These are phyloP conservation scores for Dactylellina parvicollis DNA, from an alignment of 2,329 filamentous ascomycete genomes.

Conservation along the genomic window DNA sequence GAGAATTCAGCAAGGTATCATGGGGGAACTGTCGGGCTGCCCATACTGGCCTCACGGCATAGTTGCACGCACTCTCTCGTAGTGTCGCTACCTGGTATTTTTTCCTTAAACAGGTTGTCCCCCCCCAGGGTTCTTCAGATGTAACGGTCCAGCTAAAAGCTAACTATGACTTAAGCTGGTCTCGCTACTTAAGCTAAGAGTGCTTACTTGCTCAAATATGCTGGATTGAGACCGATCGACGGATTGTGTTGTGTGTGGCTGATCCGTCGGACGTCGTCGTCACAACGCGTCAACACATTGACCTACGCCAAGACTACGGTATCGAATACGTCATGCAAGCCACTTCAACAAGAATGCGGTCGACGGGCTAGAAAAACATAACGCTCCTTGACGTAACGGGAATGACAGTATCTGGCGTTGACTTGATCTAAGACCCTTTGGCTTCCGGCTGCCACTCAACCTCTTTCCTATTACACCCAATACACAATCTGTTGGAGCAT, in stretches of 20 bases:
- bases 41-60: too few relatives aligned
- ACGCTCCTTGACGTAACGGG: conserved; percentile 49
- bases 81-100: too few relatives aligned
- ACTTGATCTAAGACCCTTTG: not conserved
- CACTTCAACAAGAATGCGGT: conserved; percentile 26
- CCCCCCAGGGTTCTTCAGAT: too few relatives aligned
- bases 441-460: not conserved
- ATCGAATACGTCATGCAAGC: conserved; percentile 48
- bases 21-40: too few relatives aligned
- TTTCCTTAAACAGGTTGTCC: too few relatives aligned
- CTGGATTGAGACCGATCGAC: not conserved
- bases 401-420: conserved; percentile 13
- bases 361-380: conserved; percentile 5
- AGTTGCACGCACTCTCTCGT: too few relatives aligned
- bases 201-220: not conserved
- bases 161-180: too few relatives aligned
- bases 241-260: conserved; percentile 16
- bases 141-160: too few relatives aligned
- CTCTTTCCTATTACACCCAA: not conserved
- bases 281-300: conserved; percentile 9
- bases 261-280: not conserved
- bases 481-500: not conserved
- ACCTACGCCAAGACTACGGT: conserved; percentile 32
- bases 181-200: too few relatives aligned
- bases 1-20: too few relatives aligned